These are phyloP conservation scores for Linnemannia hyalina DNA, from an alignment of 192 early-diverging fungal species.

Conservation along the genomic window DNA sequence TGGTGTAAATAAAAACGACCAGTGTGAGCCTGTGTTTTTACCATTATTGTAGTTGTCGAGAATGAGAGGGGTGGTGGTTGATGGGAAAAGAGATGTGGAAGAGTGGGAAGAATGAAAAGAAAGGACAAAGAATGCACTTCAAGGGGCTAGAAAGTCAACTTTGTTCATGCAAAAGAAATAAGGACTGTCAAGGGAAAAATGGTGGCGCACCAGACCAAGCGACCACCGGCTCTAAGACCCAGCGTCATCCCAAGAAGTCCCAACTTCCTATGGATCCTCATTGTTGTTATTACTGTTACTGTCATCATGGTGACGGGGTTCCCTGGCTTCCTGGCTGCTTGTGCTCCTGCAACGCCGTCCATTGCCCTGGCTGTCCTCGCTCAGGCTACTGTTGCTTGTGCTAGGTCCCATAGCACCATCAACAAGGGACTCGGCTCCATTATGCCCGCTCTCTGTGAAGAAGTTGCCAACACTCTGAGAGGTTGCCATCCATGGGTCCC, in stretches of 20 bases:
- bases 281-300: neutral
- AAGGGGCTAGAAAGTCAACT: neutral
- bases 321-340: neutral
- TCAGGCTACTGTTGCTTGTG: neutral
- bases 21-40: neutral
- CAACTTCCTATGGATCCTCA: neutral
- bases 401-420: neutral
- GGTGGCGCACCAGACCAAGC: constrained; percentile 10
- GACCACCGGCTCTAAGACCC: neutral
- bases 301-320: neutral
- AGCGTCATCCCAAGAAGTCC: neutral
- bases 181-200: constrained; percentile 4
- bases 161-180: neutral
- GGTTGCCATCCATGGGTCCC: neutral
- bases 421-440: neutral
- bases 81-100: neutral
- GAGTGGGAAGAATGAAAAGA: neutral
- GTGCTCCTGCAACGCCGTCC: neutral
- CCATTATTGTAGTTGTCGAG: neutral
- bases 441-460: neutral
- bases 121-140: neutral
- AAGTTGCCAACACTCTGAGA: constrained; percentile 12
- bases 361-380: neutral
- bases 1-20: neutral
- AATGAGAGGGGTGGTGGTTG: neutral